Evolutionary conservation across 2,329 filamentous ascomycete genomes (phyloP).

Genomic region (Plectosphaerella cucumerina): DNA sequence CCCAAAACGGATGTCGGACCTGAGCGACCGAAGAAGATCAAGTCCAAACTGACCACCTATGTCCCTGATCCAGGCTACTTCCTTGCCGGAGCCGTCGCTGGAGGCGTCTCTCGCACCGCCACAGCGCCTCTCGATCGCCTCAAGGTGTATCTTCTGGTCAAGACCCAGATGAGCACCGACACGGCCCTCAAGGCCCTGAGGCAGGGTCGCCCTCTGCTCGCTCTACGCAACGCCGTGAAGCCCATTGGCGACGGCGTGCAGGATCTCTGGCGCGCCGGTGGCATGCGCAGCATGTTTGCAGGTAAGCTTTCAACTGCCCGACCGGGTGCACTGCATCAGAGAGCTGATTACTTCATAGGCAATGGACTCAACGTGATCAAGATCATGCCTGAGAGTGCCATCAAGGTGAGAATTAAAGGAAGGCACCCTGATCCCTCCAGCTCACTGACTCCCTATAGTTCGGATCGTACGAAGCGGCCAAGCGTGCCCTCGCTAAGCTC

Average conservation of each 20-base stretch:
- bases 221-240: slow-evolving; percentile 59
- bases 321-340: background rate
- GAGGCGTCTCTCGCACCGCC: slow-evolving; percentile 89
- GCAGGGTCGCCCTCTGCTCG: slow-evolving; percentile 61
- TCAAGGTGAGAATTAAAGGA: slow-evolving; percentile 55
- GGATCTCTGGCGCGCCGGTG: slow-evolving; percentile 81
- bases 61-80: slow-evolving; percentile 95
- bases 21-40: slow-evolving; percentile 31
- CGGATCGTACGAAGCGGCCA: slow-evolving; percentile 93
- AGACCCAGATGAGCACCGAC: slow-evolving; percentile 61
- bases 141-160: slow-evolving; percentile 95
- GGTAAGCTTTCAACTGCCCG: slow-evolving; percentile 50
- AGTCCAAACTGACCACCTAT: slow-evolving; percentile 59
- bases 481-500: slow-evolving; percentile 76
- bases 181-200: slow-evolving; percentile 64
- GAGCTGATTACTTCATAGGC: slow-evolving; percentile 44
- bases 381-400: slow-evolving; percentile 97
- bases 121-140: slow-evolving; percentile 95
- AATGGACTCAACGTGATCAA: slow-evolving; percentile 96
- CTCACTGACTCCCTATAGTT: slow-evolving; percentile 45
- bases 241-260: slow-evolving; percentile 70
- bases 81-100: slow-evolving; percentile 88
- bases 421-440: background rate
- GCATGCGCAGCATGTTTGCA: slow-evolving; percentile 85
- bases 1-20: slow-evolving; percentile 2